Evolutionary conservation across 2,329 filamentous ascomycete genomes (phyloP).

Genomic region (Leptographium radiaticola): DNA sequence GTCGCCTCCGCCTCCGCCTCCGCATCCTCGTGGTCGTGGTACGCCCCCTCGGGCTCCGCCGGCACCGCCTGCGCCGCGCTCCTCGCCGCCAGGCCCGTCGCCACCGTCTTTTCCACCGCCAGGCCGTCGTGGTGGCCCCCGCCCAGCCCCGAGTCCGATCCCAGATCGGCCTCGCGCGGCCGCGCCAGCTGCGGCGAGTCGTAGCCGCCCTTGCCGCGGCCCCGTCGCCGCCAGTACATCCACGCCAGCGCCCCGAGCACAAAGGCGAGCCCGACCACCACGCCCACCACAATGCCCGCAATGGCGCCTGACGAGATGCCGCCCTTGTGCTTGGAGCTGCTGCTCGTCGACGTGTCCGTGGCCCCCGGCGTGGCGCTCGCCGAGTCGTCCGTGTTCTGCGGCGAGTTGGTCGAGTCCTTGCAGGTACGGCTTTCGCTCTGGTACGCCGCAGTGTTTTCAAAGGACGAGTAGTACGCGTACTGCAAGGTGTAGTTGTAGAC

Average conservation of each 20-base stretch:
- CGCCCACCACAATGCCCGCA: slow-evolving; percentile 33
- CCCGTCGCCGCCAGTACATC: slow-evolving; percentile 28
- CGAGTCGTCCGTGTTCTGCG: neutral
- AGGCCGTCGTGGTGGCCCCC: too few species aligned
- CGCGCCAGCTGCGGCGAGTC: slow-evolving; percentile 6
- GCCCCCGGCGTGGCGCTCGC: neutral
- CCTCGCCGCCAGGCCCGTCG: neutral
- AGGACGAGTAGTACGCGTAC: too few species aligned
- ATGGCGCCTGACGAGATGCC: slow-evolving; percentile 22
- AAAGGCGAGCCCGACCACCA: slow-evolving; percentile 23
- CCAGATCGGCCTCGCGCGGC: slow-evolving; percentile 15
- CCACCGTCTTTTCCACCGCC: too few species aligned
- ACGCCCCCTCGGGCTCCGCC: slow-evolving; percentile 12
- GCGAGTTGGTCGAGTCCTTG: too few species aligned
- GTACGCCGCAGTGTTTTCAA: too few species aligned
- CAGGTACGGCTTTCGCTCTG: too few species aligned
- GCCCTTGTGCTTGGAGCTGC: neutral
- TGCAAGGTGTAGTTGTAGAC: too few species aligned
- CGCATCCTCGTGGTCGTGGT: slow-evolving; percentile 24
- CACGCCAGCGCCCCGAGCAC: slow-evolving; percentile 26
- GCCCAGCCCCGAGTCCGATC: neutral
- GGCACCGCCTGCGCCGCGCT: neutral
- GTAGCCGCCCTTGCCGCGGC: slow-evolving; percentile 17
- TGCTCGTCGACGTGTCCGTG: neutral
- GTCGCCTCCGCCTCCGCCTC: too few species aligned